Conservation (phyloP, 805 yeast genomes). For the Candida sanyiensis region DNA sequence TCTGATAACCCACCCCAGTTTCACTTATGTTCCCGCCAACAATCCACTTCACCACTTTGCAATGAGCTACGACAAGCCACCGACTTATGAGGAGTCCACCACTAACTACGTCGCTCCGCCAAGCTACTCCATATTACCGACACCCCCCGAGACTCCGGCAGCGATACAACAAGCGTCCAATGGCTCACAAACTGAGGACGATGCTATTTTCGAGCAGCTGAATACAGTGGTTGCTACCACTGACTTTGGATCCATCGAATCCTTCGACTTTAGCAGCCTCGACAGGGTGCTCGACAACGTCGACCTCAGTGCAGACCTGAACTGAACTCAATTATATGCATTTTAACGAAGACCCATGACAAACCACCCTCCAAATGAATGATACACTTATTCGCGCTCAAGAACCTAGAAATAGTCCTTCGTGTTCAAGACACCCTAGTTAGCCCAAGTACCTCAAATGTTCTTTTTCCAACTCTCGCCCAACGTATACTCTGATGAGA, state of each 20-base stretch:
- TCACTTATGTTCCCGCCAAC: neutral
- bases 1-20: neutral
- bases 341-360: too few species aligned
- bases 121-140: neutral
- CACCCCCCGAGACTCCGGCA: neutral
- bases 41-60: neutral
- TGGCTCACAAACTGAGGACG: conserved; percentile 3
- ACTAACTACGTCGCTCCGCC: conserved; percentile 2
- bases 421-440: too few species aligned
- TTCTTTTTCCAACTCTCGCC: too few species aligned
- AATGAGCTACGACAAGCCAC: conserved; percentile 8
- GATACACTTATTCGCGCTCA: too few species aligned
- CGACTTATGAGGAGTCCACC: conserved; percentile 12
- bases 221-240: conserved; percentile 13
- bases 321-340: neutral
- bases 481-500: too few species aligned
- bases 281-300: conserved; percentile 10
- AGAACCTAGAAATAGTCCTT: too few species aligned
- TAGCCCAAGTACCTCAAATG: too few species aligned
- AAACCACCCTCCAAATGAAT: too few species aligned
- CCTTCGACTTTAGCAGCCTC: conserved; percentile 16
- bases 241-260: conserved; percentile 15
- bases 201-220: conserved; percentile 11
- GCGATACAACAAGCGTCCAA: neutral
- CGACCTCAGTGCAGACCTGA: conserved; percentile 2